A percentile compares a stretch with the other conserved stretches of the same genome.
phyloP scores from a whole-genome alignment of 2,329 filamentous ascomycete genomes.

The Verticillium tricorpus region DNA sequence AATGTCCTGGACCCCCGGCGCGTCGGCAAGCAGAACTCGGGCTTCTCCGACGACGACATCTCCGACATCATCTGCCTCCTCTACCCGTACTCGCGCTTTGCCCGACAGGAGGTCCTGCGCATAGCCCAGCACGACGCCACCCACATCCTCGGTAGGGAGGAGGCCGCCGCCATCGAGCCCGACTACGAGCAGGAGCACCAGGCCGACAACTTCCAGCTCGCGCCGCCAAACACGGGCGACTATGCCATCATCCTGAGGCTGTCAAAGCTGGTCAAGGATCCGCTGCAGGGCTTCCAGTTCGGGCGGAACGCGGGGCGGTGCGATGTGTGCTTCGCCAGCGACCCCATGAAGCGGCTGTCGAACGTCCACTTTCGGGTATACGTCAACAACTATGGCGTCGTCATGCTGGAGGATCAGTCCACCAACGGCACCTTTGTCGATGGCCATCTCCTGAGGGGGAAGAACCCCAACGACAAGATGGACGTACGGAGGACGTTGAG shows the following conservation, averaged over 20 bases:
- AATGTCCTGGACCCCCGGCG: constrained; percentile 76
- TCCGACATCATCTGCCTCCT: constrained; percentile 87
- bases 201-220: constrained; percentile 44
- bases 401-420: constrained; percentile 91
- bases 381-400: constrained; percentile 75
- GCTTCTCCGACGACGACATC: constrained; percentile 76
- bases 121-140: constrained; percentile 43
- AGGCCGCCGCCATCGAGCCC: constrained; percentile 44
- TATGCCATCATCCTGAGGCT: constrained; percentile 77
- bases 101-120: constrained; percentile 63
- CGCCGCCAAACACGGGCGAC: constrained; percentile 45
- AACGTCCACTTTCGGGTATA: constrained; percentile 96
- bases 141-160: constrained; percentile 44
- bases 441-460: constrained; percentile 53
- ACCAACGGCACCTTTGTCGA: constrained; percentile 96
- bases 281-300: constrained; percentile 74
- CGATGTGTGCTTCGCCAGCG: constrained; percentile 65
- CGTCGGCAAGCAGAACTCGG: constrained; percentile 74
- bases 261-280: constrained; percentile 67
- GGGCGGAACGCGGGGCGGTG: constrained; percentile 69
- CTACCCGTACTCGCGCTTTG: constrained; percentile 69
- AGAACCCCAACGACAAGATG: constrained; percentile 27
- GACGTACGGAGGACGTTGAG: constrained; percentile 57
- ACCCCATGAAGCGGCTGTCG: constrained; percentile 71
- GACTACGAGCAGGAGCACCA: constrained; percentile 49